Percentiles rank a stretch among this genome's conserved stretches.
phyloP scores from a whole-genome alignment of 768 basidiomycete genomes.

The Boletus rubescentipes region DNA sequence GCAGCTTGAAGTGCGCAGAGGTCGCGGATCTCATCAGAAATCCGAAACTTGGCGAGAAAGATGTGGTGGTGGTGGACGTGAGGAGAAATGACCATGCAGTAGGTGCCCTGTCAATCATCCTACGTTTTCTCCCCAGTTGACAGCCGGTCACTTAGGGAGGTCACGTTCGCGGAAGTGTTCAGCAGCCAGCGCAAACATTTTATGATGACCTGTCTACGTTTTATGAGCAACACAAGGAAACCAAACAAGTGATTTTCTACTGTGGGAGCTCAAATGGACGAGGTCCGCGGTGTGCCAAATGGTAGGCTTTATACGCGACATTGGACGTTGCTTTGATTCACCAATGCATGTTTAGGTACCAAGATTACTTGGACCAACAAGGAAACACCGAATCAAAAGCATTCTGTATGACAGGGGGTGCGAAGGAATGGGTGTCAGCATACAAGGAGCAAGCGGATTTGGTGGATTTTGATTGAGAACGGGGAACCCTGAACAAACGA shows the following conservation, averaged over 20 bases:
- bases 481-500: not conserved
- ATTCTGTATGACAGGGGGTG: slow-evolving; percentile 43
- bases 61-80: slow-evolving; percentile 51
- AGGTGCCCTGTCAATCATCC: slow-evolving; percentile 7
- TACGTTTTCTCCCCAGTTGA: not conserved
- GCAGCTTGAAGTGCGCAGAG: slow-evolving; percentile 34
- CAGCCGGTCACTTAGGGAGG: slow-evolving; percentile 41
- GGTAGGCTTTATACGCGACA: slow-evolving; percentile 33
- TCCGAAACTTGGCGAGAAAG: slow-evolving; percentile 6
- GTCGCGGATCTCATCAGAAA: slow-evolving; percentile 35
- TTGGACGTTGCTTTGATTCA: not conserved
- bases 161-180: slow-evolving; percentile 50
- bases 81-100: slow-evolving; percentile 47
- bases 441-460: slow-evolving; percentile 32
- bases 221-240: slow-evolving; percentile 40
- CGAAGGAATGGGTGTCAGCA: slow-evolving; percentile 37
- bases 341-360: slow-evolving; percentile 40
- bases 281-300: slow-evolving; percentile 54
- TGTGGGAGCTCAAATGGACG: slow-evolving; percentile 52
- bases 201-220: slow-evolving; percentile 43
- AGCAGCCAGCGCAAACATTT: slow-evolving; percentile 52
- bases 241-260: slow-evolving; percentile 50
- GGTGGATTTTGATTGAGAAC: slow-evolving; percentile 19
- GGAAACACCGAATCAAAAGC: slow-evolving; percentile 37
- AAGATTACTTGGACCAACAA: slow-evolving; percentile 42